Evolutionary conservation across 2,329 filamentous ascomycete species (phyloP), one percentile per base, ranked within the genome.

Genomic region (Beauveria varroae): DNA sequence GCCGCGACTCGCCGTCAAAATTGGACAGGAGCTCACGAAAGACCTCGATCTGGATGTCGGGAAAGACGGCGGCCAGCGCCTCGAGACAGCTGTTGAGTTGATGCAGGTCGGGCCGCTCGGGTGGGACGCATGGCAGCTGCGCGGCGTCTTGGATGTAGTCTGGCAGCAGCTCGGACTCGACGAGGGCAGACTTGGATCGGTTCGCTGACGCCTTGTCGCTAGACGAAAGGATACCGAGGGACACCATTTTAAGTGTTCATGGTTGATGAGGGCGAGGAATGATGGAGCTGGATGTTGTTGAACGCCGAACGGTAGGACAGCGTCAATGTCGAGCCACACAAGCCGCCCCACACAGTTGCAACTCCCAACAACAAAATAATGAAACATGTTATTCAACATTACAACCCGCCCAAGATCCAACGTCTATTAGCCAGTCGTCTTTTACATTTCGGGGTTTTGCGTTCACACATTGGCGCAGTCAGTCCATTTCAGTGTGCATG

Each of bases 11-110:
- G 67, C 87, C 85, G 68, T 88, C 87, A 70, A 93, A 88, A 68
- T 80, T 88, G 44, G 81, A 76, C 54, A 95, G 83, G 83, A 95
- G 89, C 76, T 93, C 90, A 50, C 90, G 84, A 70, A 95, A 91
- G 20, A 93, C 90, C 66, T 93, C 89, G 63, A 90, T 80, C 72
- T 91, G 88, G n/a, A 93, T 79, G 72, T 93, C 85, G 30, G 90
- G 90, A 66, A 95, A 95, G 9, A 93, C 81, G 53, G 84, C 84
- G 24, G 86, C 84, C 49, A 95, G 81, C 14, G 81, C 84, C 63
- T 84, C 82, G 64, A 95, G 83, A 67, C 85, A 82, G 56, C 79
- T 78, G 75, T 93, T 93, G 54, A 93, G 80, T 62, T 88, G 84
- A 65, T 83, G 79, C 26, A 92, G 79, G 67, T 91, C 83, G 44